Evolutionary conservation across 306 rosid genomes (phyloP).

Genomic region (Rosa rugosa): DNA sequence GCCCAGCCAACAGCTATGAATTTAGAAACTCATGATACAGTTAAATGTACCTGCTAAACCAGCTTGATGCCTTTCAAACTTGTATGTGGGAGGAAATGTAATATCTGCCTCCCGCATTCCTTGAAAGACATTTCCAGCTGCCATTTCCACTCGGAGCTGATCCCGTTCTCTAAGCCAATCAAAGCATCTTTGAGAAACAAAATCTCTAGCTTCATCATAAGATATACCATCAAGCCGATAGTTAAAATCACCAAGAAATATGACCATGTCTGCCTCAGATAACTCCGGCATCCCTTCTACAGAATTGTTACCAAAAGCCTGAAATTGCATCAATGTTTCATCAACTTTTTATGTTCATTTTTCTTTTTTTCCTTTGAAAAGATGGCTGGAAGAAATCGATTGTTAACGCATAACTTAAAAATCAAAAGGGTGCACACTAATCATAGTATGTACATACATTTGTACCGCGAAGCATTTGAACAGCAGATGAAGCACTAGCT

Average conservation of each 20-base stretch:
- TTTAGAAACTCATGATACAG: background rate
- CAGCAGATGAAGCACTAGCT: conserved; percentile 75
- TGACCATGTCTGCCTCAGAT: conserved; percentile 87
- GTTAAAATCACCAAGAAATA: conserved; percentile 94
- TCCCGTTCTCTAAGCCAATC: conserved; percentile 98
- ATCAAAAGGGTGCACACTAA: conserved; percentile 28
- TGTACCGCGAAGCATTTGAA: conserved; percentile 55
- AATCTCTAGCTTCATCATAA: conserved; percentile 96
- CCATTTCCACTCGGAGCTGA: conserved; percentile 96
- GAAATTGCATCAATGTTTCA: conserved; percentile 39
- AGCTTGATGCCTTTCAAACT: conserved; percentile 91
- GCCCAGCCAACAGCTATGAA: background rate
- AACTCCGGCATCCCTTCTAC: conserved; percentile 78
- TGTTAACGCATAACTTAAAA: conserved; percentile 25
- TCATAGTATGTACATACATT: conserved; percentile 56
- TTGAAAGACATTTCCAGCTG: conserved; percentile 94
- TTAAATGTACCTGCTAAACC: conserved; percentile 81
- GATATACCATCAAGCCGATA: conserved; percentile 89
- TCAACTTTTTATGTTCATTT: background rate
- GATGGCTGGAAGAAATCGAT: conserved; percentile 8
- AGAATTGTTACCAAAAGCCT: conserved; percentile 54
- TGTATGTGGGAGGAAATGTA: conserved; percentile 94
- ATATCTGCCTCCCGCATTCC: conserved; percentile 95
- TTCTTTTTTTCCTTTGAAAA: background rate
- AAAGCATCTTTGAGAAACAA: conserved; percentile 95